phyloP scores from a whole-genome alignment of 2,329 filamentous ascomycete genomes.

The Rhytidhysteron rufulum region DNA sequence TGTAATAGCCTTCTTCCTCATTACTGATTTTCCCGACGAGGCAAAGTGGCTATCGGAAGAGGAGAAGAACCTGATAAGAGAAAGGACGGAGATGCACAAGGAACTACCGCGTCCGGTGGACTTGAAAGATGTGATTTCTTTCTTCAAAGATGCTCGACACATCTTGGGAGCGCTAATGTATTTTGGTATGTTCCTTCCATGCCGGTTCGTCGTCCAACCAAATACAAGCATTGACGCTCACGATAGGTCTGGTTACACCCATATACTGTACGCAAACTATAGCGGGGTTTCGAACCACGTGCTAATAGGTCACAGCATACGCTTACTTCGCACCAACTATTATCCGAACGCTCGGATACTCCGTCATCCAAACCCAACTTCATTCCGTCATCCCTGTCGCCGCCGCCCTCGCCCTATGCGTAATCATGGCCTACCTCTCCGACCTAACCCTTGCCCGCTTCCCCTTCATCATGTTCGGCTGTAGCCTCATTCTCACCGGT shows the following conservation, averaged over 20 bases:
- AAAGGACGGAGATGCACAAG: too few relatives aligned
- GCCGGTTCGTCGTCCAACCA: too few relatives aligned
- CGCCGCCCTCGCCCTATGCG: conserved; percentile 9
- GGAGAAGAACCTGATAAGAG: too few relatives aligned
- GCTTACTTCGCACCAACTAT: conserved; percentile 39
- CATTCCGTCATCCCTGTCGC: conserved; percentile 32
- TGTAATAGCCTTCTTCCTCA: conserved; percentile 43
- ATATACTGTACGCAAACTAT: too few relatives aligned
- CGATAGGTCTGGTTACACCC: conserved; percentile 1
- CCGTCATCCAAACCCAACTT: conserved; percentile 25
- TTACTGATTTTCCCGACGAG: conserved; percentile 58
- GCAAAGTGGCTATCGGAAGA: conserved; percentile 51
- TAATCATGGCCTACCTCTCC: conserved; percentile 10
- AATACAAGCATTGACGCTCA: too few relatives aligned
- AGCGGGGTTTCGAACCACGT: too few relatives aligned
- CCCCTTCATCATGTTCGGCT: conserved; percentile 11
- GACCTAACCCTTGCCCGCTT: conserved; percentile 9
- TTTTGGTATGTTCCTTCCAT: conserved; percentile 60
- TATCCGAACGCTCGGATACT: conserved; percentile 29
- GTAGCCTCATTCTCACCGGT: conserved; percentile 10
- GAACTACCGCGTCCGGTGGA: too few relatives aligned
- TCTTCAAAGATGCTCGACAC: not conserved
- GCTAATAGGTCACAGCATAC: too few relatives aligned
- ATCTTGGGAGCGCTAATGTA: conserved; percentile 61
- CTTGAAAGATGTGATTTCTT: too few relatives aligned